A percentile compares a stretch with the other conserved stretches of the same genome.
Conservation (phyloP, 805 yeast species). For the Candida qinlingensis region DNA sequence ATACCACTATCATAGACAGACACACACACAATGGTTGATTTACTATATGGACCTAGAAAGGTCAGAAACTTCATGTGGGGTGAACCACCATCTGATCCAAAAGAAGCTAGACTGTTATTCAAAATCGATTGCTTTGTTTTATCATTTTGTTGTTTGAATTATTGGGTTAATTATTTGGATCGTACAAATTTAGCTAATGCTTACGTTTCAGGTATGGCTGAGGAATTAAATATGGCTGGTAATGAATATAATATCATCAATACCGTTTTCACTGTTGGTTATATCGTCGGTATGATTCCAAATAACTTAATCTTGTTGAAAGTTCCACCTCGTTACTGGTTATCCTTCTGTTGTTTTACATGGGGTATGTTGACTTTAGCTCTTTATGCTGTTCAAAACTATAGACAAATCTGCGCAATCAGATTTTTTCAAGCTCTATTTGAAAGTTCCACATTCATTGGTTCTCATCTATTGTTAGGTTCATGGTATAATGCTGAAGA, state of each 20-base stretch:
- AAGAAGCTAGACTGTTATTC: slow-evolving; percentile 18
- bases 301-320: slow-evolving; percentile 47
- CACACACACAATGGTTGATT: slow-evolving; percentile 4
- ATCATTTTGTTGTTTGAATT: slow-evolving; percentile 18
- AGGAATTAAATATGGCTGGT: slow-evolving; percentile 43
- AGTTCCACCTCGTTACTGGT: slow-evolving; percentile 53
- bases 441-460: slow-evolving; percentile 53
- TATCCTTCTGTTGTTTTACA: slow-evolving; percentile 45
- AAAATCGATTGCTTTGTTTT: slow-evolving; percentile 25
- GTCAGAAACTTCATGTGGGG: slow-evolving; percentile 23
- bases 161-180: slow-evolving; percentile 49
- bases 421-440: slow-evolving; percentile 58
- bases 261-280: slow-evolving; percentile 57
- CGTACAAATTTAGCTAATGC: slow-evolving; percentile 52
- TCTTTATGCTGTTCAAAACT: slow-evolving; percentile 41
- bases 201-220: slow-evolving; percentile 64
- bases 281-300: slow-evolving; percentile 57
- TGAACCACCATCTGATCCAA: slow-evolving; percentile 19
- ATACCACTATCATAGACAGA: background rate
- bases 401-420: slow-evolving; percentile 46
- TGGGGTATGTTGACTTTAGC: slow-evolving; percentile 57
- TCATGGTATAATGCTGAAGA: slow-evolving; percentile 44
- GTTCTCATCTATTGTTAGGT: slow-evolving; percentile 50
- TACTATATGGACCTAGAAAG: slow-evolving; percentile 8
- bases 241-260: slow-evolving; percentile 46